phyloP scores from a whole-genome alignment of 306 rosid genomes.

The Senna siamea region DNA sequence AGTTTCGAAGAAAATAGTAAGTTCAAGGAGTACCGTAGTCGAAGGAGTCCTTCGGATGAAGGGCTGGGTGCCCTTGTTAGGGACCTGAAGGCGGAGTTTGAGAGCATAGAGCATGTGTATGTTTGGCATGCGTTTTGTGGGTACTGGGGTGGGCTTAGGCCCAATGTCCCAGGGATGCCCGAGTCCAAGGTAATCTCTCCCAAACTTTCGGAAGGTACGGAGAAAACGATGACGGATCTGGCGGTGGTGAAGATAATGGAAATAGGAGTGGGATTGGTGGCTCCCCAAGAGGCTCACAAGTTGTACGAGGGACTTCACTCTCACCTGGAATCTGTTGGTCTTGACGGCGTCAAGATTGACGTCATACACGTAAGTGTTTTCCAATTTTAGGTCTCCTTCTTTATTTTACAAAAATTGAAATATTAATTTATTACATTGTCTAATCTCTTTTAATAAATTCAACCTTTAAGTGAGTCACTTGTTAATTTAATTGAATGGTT shows the following conservation, averaged over 20 bases:
- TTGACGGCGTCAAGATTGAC: conserved; percentile 82
- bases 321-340: conserved; percentile 52
- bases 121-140: conserved; percentile 85
- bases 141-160: conserved; percentile 78
- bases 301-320: conserved; percentile 71
- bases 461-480: no score
- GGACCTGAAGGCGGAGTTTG: conserved; percentile 69
- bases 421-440: no score
- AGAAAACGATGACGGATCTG: conserved; percentile 60
- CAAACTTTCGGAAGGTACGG: conserved; percentile 46
- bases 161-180: conserved; percentile 51
- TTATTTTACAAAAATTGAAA: no score
- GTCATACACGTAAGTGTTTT: conserved; percentile 60
- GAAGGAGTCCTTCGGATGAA: not conserved
- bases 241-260: conserved; percentile 63
- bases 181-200: conserved; percentile 47
- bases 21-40: conserved; percentile 48
- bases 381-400: not conserved
- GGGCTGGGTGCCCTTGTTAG: conserved; percentile 66
- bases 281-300: conserved; percentile 49
- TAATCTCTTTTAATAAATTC: no score
- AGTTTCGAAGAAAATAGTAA: conserved; percentile 61
- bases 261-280: conserved; percentile 64
- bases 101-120: conserved; percentile 56
- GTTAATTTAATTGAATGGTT: not conserved